A percentile compares a stretch with the other conserved stretches of the same genome.
These are phyloP conservation scores for Xylariaceae sp. DNA, from an alignment of 2,329 filamentous ascomycete genomes.

Conservation along the genomic window DNA sequence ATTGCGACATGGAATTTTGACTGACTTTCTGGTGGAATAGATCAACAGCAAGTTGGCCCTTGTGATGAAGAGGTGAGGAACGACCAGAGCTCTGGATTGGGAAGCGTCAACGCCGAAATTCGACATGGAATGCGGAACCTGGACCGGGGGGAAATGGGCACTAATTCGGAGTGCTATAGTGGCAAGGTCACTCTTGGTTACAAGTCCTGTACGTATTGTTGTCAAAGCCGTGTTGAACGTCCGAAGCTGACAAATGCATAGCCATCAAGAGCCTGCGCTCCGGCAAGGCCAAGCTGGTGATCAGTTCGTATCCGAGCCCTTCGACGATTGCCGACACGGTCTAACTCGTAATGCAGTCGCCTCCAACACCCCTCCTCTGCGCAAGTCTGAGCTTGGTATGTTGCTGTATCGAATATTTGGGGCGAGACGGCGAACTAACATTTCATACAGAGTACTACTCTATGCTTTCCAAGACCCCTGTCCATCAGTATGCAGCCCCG, in stretches of 20 bases:
- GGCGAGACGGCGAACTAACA: not conserved
- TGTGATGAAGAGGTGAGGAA: constrained; percentile 39
- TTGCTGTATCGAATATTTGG: constrained; percentile 65
- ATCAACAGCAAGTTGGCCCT: constrained; percentile 41
- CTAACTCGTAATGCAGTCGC: too few relatives aligned
- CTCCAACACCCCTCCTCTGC: constrained; percentile 94
- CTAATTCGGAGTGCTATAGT: constrained; percentile 12
- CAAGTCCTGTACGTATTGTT: constrained; percentile 64
- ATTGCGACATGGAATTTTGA: too few relatives aligned
- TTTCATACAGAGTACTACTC: constrained; percentile 58
- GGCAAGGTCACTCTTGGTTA: constrained; percentile 75
- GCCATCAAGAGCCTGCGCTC: constrained; percentile 80
- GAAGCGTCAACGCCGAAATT: too few relatives aligned
- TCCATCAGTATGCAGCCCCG: constrained; percentile 60
- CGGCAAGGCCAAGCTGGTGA: constrained; percentile 98
- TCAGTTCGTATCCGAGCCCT: constrained; percentile 50
- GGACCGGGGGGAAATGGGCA: not conserved
- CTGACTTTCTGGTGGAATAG: not conserved
- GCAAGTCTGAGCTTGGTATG: constrained; percentile 96
- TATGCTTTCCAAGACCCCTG: constrained; percentile 88
- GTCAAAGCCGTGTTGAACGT: not conserved
- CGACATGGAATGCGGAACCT: too few relatives aligned
- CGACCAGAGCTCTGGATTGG: too few relatives aligned
- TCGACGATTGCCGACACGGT: too few relatives aligned
- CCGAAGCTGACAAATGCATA: constrained; percentile 4